Percentiles rank a stretch among this genome's conserved stretches.
phyloP scores from a whole-genome alignment of 345 rosid species.

The Cardamine chenopodiifolia region DNA sequence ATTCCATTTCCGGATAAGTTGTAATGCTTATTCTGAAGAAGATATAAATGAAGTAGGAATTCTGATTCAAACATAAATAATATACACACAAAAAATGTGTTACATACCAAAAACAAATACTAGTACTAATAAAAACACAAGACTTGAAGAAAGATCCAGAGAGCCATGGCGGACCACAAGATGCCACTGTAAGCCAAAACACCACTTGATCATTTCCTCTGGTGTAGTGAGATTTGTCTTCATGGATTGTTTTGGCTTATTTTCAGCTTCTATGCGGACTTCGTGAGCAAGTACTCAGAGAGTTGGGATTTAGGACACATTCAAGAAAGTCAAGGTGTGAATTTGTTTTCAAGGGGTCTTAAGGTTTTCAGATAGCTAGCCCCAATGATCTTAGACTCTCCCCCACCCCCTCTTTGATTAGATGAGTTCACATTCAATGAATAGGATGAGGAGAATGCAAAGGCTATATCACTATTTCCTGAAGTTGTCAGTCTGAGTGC shows the following conservation, averaged over 20 bases:
- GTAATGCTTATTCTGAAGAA: not conserved
- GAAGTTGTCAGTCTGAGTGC: constrained; percentile 76
- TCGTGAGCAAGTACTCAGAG: constrained; percentile 86
- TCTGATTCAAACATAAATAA: not conserved
- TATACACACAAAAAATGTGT: constrained; percentile 22
- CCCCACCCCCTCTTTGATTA: constrained; percentile 8
- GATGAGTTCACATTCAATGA: constrained; percentile 13
- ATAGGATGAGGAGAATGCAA: constrained; percentile 98
- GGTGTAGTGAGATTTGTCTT: not conserved
- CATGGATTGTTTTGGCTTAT: constrained; percentile 6
- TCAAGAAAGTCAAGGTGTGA: constrained; percentile 99
- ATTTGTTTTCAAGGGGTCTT: too few species aligned
- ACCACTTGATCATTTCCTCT: too few species aligned
- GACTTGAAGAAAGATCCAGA: too few species aligned
- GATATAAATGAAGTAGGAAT: not conserved
- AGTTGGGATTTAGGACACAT: constrained; percentile 93
- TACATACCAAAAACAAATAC: not conserved
- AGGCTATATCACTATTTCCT: constrained; percentile 83
- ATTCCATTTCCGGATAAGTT: too few species aligned
- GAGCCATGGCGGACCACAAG: too few species aligned
- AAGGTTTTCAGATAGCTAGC: too few species aligned
- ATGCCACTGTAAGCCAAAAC: too few species aligned
- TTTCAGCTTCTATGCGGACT: constrained; percentile 85
- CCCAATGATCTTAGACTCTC: not conserved
- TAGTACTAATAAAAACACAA: too few species aligned